A percentile compares a stretch with the other conserved stretches of the same genome.
Evolutionary conservation across 139 green algal species (phyloP).

Genomic region (Protoeuglena noctilucae): DNA sequence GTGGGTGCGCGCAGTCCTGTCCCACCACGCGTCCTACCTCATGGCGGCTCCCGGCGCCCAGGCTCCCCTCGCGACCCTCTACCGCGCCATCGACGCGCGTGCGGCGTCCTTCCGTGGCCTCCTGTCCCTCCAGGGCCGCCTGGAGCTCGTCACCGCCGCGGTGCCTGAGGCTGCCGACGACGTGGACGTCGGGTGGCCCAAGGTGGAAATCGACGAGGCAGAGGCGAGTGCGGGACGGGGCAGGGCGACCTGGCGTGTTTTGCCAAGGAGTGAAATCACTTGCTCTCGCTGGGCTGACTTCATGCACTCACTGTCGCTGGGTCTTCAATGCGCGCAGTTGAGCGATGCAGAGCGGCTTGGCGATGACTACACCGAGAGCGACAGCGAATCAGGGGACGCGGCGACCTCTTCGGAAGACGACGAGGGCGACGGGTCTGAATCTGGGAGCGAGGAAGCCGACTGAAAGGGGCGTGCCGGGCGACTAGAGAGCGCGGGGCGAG

Average conservation of each 20-base stretch:
- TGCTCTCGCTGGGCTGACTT: no score
- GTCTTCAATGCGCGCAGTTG: background rate
- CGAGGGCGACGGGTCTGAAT: no score
- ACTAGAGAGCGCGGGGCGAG: no score
- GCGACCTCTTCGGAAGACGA: no score
- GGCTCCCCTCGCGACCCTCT: conserved; percentile 3
- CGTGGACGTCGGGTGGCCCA: no score
- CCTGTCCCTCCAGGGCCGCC: conserved; percentile 23
- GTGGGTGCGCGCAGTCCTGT: conserved; percentile 46
- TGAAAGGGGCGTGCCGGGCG: no score
- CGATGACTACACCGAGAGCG: background rate
- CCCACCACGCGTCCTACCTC: conserved; percentile 53
- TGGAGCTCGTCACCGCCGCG: conserved; percentile 34
- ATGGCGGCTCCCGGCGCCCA: conserved; percentile 27
- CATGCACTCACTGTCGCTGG: background rate
- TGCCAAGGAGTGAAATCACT: no score
- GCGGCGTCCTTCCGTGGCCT: conserved; percentile 26
- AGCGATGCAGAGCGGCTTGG: background rate
- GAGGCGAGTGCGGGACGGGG: background rate
- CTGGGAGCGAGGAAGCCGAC: no score
- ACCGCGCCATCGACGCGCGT: conserved; percentile 26
- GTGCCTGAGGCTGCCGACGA: background rate
- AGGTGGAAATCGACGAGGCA: no score
- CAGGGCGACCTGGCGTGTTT: background rate
- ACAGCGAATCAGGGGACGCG: background rate